Evolutionary conservation across 1,139 yeast species (phyloP).

Genomic region (Pichia norvegensis): DNA sequence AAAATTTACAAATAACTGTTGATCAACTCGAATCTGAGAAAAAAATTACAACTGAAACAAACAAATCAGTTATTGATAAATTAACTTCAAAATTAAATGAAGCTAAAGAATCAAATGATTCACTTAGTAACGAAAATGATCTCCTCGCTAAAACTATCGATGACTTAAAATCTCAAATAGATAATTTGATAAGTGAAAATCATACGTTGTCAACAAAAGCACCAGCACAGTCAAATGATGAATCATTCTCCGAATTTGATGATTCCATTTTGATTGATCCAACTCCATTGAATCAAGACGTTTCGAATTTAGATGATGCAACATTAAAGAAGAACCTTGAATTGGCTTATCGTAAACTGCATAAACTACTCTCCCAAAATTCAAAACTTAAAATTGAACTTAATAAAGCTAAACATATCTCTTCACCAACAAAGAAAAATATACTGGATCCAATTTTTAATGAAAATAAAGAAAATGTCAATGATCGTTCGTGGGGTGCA

Average conservation of each 20-base stretch:
- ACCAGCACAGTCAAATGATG: constrained; percentile 1
- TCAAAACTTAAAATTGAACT: constrained; percentile 8
- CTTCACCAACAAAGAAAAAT: constrained; percentile 4
- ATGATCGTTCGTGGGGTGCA: constrained; percentile 31
- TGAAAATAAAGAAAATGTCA: constrained; percentile 13
- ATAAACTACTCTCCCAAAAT: constrained; percentile 39
- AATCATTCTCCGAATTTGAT: constrained; percentile 19
- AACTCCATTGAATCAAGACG: constrained; percentile 30
- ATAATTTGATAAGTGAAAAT: constrained; percentile 18
- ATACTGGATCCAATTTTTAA: background rate
- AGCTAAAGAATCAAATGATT: constrained; percentile 43
- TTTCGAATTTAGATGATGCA: constrained; percentile 42
- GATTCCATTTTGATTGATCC: constrained; percentile 28
- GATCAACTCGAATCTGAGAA: constrained; percentile 43
- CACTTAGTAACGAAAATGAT: constrained; percentile 60
- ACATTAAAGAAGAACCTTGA: constrained; percentile 57
- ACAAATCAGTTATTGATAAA: constrained; percentile 31
- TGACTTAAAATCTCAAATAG: constrained; percentile 25
- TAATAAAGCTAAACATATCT: constrained; percentile 1
- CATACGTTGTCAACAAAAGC: background rate
- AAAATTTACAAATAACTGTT: constrained; percentile 36
- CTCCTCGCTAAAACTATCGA: constrained; percentile 40
- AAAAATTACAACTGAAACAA: constrained; percentile 33
- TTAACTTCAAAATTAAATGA: constrained; percentile 38
- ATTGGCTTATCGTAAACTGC: constrained; percentile 56